A percentile compares a stretch with the other conserved stretches of the same genome.
Evolutionary conservation across 2,329 filamentous ascomycete species (phyloP).

Genomic region (Diaporthe amygdali): DNA sequence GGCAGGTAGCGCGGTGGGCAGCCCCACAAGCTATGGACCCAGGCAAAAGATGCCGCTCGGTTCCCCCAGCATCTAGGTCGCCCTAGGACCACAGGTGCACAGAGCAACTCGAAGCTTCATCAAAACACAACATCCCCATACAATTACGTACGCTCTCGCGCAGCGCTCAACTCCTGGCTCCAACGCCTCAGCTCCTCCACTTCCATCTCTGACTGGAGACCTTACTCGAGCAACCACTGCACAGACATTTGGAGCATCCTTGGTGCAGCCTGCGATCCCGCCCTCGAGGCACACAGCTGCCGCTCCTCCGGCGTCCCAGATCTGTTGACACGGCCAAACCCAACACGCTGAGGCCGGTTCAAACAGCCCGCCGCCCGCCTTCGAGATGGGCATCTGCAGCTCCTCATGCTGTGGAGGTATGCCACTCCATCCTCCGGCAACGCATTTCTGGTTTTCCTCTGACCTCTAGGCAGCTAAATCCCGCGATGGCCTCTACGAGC

Average conservation of each 20-base stretch:
- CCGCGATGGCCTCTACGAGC: constrained; percentile 83
- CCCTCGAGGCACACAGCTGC: constrained; percentile 22
- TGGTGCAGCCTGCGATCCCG: constrained; percentile 14
- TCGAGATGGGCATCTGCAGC: constrained; percentile 65
- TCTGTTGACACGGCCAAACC: constrained; percentile 14
- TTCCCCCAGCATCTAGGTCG: constrained; percentile 1
- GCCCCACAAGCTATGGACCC: no score
- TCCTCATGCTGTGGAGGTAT: constrained; percentile 67
- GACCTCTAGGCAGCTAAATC: constrained; percentile 63
- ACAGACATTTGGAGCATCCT: neutral
- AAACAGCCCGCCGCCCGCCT: constrained; percentile 24
- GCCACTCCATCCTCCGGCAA: neutral
- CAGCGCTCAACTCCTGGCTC: constrained; percentile 17
- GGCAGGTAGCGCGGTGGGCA: no score
- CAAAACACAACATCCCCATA: constrained; percentile 17
- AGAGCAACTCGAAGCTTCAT: constrained; percentile 8
- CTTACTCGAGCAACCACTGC: neutral
- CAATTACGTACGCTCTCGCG: constrained; percentile 23
- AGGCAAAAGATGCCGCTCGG: no score
- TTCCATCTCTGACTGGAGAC: constrained; percentile 8
- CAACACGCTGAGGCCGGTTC: constrained; percentile 21
- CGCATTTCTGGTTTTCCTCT: constrained; percentile 22
- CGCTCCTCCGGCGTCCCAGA: constrained; percentile 14
- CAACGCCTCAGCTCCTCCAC: constrained; percentile 21
- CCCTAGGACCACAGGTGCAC: neutral